Evolutionary conservation across 2,329 filamentous ascomycete genomes (phyloP).

Genomic region (Botrytis cinerea): DNA sequence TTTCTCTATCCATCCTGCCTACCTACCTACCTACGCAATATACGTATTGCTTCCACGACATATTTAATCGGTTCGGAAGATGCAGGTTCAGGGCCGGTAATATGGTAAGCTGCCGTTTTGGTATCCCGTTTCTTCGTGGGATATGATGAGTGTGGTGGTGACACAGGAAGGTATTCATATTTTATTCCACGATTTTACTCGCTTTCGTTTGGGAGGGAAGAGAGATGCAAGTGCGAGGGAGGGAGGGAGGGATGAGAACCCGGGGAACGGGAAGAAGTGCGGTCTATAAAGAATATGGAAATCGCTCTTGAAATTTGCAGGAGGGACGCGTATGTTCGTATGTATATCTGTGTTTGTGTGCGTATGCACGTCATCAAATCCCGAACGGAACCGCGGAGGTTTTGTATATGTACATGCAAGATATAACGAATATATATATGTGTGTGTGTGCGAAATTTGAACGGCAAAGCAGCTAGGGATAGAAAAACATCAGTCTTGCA

Average conservation of each 20-base stretch:
- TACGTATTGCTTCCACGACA: neutral
- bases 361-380: neutral
- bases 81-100: slow-evolving; percentile 12
- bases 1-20: neutral
- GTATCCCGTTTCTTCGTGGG: neutral
- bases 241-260: neutral
- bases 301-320: neutral
- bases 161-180: neutral
- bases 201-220: neutral
- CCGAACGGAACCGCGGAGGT: neutral
- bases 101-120: neutral
- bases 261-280: neutral
- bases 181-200: too few species aligned
- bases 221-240: neutral
- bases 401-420: neutral
- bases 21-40: neutral
- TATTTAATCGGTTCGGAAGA: slow-evolving; percentile 4
- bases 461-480: neutral
- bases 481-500: neutral
- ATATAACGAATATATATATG: neutral
- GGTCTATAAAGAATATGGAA: neutral
- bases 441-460: neutral
- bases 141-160: neutral
- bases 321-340: neutral
- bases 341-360: neutral